Conservation (phyloP, 371 early-diverging fungal species). For the Mucor racemosus region DNA sequence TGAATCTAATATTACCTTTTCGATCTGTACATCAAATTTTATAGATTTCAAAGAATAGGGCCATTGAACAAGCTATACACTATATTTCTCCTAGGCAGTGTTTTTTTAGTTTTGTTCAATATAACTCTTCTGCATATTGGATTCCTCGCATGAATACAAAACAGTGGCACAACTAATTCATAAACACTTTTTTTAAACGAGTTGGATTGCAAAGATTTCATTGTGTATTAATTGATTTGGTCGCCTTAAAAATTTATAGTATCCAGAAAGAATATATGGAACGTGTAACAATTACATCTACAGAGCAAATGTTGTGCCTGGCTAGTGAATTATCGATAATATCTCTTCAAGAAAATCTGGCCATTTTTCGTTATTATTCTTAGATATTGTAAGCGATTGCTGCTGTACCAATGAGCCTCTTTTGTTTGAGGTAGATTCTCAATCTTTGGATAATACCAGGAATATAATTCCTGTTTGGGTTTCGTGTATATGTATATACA, state of each 20-base stretch:
- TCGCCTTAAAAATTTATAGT: neutral
- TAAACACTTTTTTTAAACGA: neutral
- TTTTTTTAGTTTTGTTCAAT: neutral
- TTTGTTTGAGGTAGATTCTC: neutral
- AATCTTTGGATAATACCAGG: neutral
- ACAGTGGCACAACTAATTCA: neutral
- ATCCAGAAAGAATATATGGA: neutral
- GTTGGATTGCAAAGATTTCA: neutral
- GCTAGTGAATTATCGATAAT: neutral
- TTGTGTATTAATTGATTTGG: neutral
- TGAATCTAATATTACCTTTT: neutral
- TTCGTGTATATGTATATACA: neutral
- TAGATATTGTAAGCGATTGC: neutral
- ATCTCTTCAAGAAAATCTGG: too few relatives aligned
- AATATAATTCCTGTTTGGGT: neutral
- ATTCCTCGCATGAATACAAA: neutral
- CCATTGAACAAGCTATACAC: neutral
- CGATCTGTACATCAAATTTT: too few relatives aligned
- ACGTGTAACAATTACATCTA: neutral
- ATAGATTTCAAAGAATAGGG: too few relatives aligned
- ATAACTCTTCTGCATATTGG: neutral
- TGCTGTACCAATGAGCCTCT: neutral
- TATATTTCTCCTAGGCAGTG: neutral
- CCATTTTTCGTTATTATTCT: neutral
- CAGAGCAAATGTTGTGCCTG: neutral